Conservation (phyloP, 1,139 yeast species). For the Debaryomyces nepalensis region DNA sequence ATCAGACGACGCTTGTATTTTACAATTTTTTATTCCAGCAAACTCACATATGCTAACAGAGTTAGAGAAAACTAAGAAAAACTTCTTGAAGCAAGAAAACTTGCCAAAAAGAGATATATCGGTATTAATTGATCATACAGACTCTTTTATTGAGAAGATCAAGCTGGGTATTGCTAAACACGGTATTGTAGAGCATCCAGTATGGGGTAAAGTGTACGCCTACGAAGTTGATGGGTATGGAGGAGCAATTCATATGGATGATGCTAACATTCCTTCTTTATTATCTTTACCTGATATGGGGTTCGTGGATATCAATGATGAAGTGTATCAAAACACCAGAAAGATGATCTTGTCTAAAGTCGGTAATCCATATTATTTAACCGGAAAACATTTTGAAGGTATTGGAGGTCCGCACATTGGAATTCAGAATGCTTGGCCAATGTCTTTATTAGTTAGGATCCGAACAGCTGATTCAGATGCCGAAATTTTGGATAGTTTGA, state of each 20-base stretch:
- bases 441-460: slow-evolving; percentile 75
- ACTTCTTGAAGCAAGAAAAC: slow-evolving; percentile 23
- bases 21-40: slow-evolving; percentile 84
- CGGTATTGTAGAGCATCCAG: slow-evolving; percentile 70
- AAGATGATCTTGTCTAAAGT: slow-evolving; percentile 68
- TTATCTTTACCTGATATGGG: slow-evolving; percentile 84
- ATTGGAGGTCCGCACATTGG: slow-evolving; percentile 94
- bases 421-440: slow-evolving; percentile 83
- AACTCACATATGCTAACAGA: slow-evolving; percentile 79
- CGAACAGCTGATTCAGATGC: slow-evolving; percentile 74
- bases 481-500: slow-evolving; percentile 60
- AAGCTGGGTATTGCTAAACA: slow-evolving; percentile 61
- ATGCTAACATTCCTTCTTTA: slow-evolving; percentile 86
- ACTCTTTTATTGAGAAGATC: slow-evolving; percentile 47
- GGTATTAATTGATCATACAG: slow-evolving; percentile 25
- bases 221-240: slow-evolving; percentile 92
- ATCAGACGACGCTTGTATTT: slow-evolving; percentile 84
- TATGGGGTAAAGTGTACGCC: slow-evolving; percentile 78
- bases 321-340: slow-evolving; percentile 76
- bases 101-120: slow-evolving; percentile 16
- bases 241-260: slow-evolving; percentile 77
- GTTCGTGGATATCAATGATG: slow-evolving; percentile 54
- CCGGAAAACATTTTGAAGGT: slow-evolving; percentile 69
- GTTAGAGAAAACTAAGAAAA: slow-evolving; percentile 39
- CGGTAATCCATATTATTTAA: slow-evolving; percentile 79